Conservation (phyloP, 805 yeast genomes). For the Kuraishia floccosa region DNA sequence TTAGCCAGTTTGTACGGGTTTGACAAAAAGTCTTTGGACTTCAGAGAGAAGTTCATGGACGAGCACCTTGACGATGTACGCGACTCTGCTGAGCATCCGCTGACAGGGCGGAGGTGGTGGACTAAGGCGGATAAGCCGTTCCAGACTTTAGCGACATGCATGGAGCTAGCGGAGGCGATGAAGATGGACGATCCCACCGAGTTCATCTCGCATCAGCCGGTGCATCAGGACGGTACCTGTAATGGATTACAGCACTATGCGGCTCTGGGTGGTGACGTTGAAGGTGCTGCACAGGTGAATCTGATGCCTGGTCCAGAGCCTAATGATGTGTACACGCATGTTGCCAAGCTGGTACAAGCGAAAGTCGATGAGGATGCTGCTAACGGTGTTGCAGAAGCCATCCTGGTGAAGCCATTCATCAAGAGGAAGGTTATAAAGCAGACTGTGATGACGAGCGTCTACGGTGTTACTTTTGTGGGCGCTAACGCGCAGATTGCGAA, state of each 20-base stretch:
- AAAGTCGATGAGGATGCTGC: slow-evolving; percentile 43
- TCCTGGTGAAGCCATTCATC: slow-evolving; percentile 46
- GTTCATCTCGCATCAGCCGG: slow-evolving; percentile 61
- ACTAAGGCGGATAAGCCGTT: slow-evolving; percentile 68
- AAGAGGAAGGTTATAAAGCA: slow-evolving; percentile 89
- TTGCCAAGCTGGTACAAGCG: slow-evolving; percentile 50
- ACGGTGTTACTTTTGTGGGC: slow-evolving; percentile 92
- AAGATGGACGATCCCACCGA: slow-evolving; percentile 53
- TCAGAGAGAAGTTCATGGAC: slow-evolving; percentile 49
- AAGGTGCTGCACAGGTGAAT: slow-evolving; percentile 76
- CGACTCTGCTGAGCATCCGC: slow-evolving; percentile 55
- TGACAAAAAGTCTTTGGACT: slow-evolving; percentile 60
- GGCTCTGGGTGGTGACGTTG: slow-evolving; percentile 76
- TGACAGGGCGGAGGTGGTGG: slow-evolving; percentile 54
- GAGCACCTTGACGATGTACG: slow-evolving; percentile 41
- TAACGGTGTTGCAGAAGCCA: slow-evolving; percentile 42
- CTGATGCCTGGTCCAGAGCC: slow-evolving; percentile 62
- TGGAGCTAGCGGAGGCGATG: slow-evolving; percentile 53
- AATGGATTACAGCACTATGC: slow-evolving; percentile 84
- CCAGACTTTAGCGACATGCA: slow-evolving; percentile 66
- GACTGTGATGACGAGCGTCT: slow-evolving; percentile 96
- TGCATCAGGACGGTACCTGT: slow-evolving; percentile 83
- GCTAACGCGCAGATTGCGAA: slow-evolving; percentile 83
- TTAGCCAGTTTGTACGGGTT: slow-evolving; percentile 63
- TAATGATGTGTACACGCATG: slow-evolving; percentile 66